Evolutionary conservation across 495 filamentous ascomycete species (phyloP).

Genomic region (Xylaria longipes): DNA sequence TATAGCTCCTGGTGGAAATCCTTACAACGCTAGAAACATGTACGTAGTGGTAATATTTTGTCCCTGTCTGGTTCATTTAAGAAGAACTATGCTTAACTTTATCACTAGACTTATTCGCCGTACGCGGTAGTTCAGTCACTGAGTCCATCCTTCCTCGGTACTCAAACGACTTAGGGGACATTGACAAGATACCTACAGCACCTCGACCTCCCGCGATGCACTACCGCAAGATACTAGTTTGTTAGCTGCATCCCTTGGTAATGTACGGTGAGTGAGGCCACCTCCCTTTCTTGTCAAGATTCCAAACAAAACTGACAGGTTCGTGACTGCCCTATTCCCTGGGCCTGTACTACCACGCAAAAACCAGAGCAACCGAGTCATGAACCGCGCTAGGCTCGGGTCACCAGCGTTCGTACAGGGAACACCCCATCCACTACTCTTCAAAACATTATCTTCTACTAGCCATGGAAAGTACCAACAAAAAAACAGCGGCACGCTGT

Average conservation of each 20-base stretch:
- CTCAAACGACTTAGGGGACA: background rate
- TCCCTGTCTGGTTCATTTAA: background rate
- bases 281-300: background rate
- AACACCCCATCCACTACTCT: background rate
- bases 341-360: background rate
- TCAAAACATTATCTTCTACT: background rate
- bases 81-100: background rate
- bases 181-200: background rate
- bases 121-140: background rate
- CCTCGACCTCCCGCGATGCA: background rate
- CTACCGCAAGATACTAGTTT: background rate
- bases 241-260: background rate
- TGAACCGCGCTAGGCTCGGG: slow-evolving; percentile 16
- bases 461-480: background rate
- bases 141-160: background rate
- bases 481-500: background rate
- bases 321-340: background rate
- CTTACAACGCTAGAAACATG: background rate
- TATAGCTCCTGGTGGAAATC: background rate
- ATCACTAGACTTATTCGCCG: background rate
- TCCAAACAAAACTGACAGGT: background rate
- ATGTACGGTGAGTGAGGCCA: background rate
- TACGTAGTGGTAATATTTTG: background rate
- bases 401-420: slow-evolving; percentile 14
- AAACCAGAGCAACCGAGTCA: slow-evolving; percentile 14